These are phyloP conservation scores for Chenopodium quinoa DNA, from an alignment of 148 eudicot genomes.

Conservation along the genomic window DNA sequence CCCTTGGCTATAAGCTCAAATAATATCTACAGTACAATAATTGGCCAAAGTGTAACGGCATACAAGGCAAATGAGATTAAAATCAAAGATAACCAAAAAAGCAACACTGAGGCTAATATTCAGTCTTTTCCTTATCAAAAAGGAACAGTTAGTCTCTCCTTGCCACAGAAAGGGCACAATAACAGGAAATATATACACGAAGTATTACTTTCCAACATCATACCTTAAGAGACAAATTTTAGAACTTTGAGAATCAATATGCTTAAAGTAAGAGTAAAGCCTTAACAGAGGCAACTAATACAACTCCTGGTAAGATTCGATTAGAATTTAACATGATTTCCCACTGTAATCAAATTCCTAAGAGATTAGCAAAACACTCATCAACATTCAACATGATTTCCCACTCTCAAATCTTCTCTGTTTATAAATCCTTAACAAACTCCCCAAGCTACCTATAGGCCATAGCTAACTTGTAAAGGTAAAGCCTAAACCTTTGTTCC, in stretches of 20 bases:
- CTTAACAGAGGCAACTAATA: background rate
- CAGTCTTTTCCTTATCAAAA: background rate
- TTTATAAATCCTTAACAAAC: too few species aligned
- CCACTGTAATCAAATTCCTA: too few species aligned
- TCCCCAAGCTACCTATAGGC: too few species aligned
- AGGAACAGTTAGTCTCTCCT: background rate
- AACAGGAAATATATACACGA: background rate
- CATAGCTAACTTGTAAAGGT: too few species aligned
- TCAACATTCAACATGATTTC: too few species aligned
- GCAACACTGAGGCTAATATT: background rate
- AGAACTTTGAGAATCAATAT: background rate
- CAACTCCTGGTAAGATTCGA: background rate
- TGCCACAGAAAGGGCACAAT: background rate
- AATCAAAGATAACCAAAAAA: background rate
- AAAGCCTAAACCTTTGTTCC: too few species aligned
- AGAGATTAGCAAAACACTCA: too few species aligned
- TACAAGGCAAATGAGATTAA: background rate
- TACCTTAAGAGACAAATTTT: background rate
- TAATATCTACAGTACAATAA: conserved; percentile 55
- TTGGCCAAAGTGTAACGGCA: conserved; percentile 1
- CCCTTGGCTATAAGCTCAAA: conserved; percentile 91
- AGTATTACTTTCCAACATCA: background rate
- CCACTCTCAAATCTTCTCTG: too few species aligned
- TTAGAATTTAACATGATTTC: too few species aligned
- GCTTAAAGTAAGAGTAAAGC: background rate